Evolutionary conservation across 2,329 filamentous ascomycete species (phyloP).

Genomic region (Sporothrix schenckii): DNA sequence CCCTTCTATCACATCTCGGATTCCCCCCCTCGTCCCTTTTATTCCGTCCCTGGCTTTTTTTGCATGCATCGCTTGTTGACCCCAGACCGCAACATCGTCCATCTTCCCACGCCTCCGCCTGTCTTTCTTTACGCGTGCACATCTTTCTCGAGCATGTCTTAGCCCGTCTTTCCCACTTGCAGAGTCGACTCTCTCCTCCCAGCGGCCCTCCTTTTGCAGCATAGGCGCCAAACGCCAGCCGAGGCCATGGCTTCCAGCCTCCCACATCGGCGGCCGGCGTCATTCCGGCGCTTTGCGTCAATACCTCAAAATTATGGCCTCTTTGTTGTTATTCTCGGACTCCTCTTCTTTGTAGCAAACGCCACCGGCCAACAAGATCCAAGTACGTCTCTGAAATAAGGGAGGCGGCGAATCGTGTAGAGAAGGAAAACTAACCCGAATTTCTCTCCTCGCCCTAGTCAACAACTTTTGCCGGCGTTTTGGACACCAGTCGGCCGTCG

Average conservation of each 20-base stretch:
- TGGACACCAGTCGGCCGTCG: conserved; percentile 63
- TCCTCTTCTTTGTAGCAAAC: background rate
- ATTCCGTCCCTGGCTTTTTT: background rate
- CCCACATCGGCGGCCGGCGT: background rate
- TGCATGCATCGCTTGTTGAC: background rate
- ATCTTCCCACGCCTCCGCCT: background rate
- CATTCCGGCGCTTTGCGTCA: background rate
- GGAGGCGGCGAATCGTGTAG: no score
- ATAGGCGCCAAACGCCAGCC: background rate
- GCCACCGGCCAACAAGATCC: conserved; percentile 29
- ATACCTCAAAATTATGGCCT: background rate
- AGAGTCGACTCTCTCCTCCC: background rate
- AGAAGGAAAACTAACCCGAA: background rate
- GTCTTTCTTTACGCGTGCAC: background rate
- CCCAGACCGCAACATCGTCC: background rate
- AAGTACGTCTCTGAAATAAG: conserved; percentile 21
- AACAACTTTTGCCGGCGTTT: conserved; percentile 58
- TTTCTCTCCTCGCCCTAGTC: conserved; percentile 42
- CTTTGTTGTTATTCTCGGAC: background rate
- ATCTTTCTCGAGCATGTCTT: background rate
- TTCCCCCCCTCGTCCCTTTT: background rate
- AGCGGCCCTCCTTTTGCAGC: background rate
- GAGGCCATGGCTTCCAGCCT: background rate
- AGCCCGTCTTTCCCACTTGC: background rate
- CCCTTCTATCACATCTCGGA: conserved; percentile 24